phyloP scores from a whole-genome alignment of 2,329 filamentous ascomycete species.

The Aspergillus hortae region DNA sequence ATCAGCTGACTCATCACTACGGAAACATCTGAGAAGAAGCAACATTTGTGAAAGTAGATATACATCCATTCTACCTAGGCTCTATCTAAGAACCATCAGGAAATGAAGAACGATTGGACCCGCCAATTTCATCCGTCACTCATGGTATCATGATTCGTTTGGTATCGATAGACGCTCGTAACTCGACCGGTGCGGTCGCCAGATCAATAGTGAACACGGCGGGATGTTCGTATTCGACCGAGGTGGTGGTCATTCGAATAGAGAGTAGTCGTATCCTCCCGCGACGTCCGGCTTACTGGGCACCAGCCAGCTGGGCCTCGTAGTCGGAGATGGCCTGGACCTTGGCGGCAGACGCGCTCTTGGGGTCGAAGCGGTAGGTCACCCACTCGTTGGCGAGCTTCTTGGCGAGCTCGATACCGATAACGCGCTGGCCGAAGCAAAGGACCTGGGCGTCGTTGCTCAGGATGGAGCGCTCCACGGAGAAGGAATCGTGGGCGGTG shows the following conservation, averaged over 20 bases:
- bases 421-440: constrained; percentile 79
- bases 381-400: constrained; percentile 78
- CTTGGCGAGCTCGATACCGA: constrained; percentile 76
- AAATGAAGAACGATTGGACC: constrained; percentile 14
- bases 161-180: constrained; percentile 1
- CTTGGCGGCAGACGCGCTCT: constrained; percentile 61
- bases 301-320: constrained; percentile 33
- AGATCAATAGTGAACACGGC: too few relatives aligned
- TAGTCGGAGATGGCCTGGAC: constrained; percentile 48
- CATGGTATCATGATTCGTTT: constrained; percentile 29
- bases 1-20: constrained; percentile 10
- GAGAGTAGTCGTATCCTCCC: neutral
- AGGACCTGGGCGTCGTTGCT: constrained; percentile 86
- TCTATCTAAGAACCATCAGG: constrained; percentile 3
- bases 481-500: constrained; percentile 83
- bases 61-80: constrained; percentile 6
- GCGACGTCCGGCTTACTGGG: constrained; percentile 2
- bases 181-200: neutral
- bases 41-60: neutral
- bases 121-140: constrained; percentile 16
- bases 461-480: constrained; percentile 73
- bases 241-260: neutral
- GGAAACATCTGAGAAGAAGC: neutral
- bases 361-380: constrained; percentile 73
- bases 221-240: too few relatives aligned